A percentile compares a stretch with the other conserved stretches of the same genome.
phyloP scores from a whole-genome alignment of 257 asterid species.

The Ocimum tenuiflorum region DNA sequence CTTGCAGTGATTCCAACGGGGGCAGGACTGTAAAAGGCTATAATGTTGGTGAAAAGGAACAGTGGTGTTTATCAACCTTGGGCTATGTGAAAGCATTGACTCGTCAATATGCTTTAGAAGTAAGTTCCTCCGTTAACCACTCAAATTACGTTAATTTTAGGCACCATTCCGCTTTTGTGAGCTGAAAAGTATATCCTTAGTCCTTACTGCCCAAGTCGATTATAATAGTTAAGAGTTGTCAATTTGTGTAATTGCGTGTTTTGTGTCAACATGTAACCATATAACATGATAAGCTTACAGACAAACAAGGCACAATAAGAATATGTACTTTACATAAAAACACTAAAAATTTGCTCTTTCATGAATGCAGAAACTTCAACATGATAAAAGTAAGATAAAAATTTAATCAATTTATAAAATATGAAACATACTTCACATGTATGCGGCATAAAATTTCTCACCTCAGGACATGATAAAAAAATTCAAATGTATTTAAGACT shows the following conservation, averaged over 20 bases:
- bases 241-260: neutral
- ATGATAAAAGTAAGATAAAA: neutral
- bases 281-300: neutral
- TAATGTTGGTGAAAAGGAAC: slow-evolving; percentile 75
- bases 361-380: neutral
- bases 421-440: neutral
- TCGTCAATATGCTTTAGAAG: slow-evolving; percentile 91
- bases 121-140: slow-evolving; percentile 23
- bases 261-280: neutral
- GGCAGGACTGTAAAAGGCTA: slow-evolving; percentile 38
- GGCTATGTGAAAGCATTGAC: slow-evolving; percentile 90
- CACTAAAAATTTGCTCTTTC: no score
- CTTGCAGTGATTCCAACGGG: slow-evolving; percentile 47
- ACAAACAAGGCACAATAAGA: neutral
- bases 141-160: neutral
- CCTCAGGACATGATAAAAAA: neutral
- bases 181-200: neutral
- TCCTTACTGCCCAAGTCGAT: neutral
- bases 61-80: slow-evolving; percentile 91
- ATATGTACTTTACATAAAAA: no score
- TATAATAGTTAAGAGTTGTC: neutral
- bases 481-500: neutral
- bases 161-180: neutral
- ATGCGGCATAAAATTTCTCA: neutral
- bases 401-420: neutral